phyloP scores from a whole-genome alignment of 192 early-diverging fungal species.

The Cetraspora pellucida region DNA sequence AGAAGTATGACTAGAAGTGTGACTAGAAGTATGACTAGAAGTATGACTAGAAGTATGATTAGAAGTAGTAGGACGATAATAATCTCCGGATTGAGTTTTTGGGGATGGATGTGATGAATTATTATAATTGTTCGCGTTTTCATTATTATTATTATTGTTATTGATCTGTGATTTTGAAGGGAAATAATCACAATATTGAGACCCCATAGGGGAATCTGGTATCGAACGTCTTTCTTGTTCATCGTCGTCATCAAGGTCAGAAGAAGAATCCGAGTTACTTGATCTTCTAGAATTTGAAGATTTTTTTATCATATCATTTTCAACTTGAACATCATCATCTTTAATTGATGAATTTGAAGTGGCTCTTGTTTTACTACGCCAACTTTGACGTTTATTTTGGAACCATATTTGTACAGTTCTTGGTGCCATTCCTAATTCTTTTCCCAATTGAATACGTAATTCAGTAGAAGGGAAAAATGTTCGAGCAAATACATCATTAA shows the following conservation, averaged over 20 bases:
- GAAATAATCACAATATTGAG: conserved; percentile 9
- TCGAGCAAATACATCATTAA: conserved; percentile 75
- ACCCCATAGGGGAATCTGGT: conserved; percentile 10
- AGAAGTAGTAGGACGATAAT: conserved; percentile 5
- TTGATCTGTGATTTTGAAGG: too few relatives aligned
- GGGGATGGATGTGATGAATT: background rate
- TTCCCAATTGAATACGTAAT: conserved; percentile 73
- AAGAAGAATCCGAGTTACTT: conserved; percentile 26
- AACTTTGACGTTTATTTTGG: conserved; percentile 88
- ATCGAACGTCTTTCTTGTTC: background rate
- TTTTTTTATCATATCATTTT: background rate
- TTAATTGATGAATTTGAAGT: background rate
- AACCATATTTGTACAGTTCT: conserved; percentile 97
- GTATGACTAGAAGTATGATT: too few relatives aligned
- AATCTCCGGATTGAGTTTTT: background rate
- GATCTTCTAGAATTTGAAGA: background rate
- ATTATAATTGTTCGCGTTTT: background rate
- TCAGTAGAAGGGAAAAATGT: conserved; percentile 86
- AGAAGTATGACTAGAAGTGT: too few relatives aligned
- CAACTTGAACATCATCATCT: background rate
- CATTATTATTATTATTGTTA: background rate
- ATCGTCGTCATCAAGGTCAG: background rate
- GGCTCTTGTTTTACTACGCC: conserved; percentile 18
- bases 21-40: too few relatives aligned
- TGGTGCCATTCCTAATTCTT: conserved; percentile 84